Evolutionary conservation across 1,139 yeast genomes (phyloP).

Genomic region (Saccharomyces hybrid): DNA sequence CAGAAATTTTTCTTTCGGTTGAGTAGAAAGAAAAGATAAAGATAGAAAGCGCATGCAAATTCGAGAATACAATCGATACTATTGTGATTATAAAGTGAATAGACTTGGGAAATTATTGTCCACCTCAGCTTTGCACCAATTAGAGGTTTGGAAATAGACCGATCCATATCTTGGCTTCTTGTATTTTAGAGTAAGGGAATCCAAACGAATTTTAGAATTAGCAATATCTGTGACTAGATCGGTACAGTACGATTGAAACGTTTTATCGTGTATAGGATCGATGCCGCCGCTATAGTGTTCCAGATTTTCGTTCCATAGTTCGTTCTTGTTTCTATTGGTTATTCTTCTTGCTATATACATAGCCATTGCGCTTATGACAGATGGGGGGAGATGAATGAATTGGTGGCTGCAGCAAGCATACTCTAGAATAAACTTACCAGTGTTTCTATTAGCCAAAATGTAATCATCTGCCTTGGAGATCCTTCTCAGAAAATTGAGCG

Average conservation of each 20-base stretch:
- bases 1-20: neutral
- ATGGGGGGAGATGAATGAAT: slow-evolving; percentile 68
- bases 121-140: slow-evolving; percentile 11
- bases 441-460: slow-evolving; percentile 79
- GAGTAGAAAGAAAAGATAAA: neutral
- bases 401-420: slow-evolving; percentile 71
- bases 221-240: slow-evolving; percentile 24
- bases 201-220: slow-evolving; percentile 25
- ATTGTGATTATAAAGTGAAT: neutral
- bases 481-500: slow-evolving; percentile 87
- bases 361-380: slow-evolving; percentile 79
- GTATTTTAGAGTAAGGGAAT: slow-evolving; percentile 24
- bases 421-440: slow-evolving; percentile 84
- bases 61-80: neutral
- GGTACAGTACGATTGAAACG: slow-evolving; percentile 18
- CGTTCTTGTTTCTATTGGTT: slow-evolving; percentile 39
- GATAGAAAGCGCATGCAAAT: neutral
- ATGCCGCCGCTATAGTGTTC: slow-evolving; percentile 78
- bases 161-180: slow-evolving; percentile 19
- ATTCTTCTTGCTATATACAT: slow-evolving; percentile 83
- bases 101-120: neutral
- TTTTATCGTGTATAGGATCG: slow-evolving; percentile 14
- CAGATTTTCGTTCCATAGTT: slow-evolving; percentile 69
- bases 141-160: slow-evolving; percentile 14
- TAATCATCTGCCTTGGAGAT: slow-evolving; percentile 92